Evolutionary conservation across 495 filamentous ascomycete species (phyloP).

Genomic region (Xylaria grammica): DNA sequence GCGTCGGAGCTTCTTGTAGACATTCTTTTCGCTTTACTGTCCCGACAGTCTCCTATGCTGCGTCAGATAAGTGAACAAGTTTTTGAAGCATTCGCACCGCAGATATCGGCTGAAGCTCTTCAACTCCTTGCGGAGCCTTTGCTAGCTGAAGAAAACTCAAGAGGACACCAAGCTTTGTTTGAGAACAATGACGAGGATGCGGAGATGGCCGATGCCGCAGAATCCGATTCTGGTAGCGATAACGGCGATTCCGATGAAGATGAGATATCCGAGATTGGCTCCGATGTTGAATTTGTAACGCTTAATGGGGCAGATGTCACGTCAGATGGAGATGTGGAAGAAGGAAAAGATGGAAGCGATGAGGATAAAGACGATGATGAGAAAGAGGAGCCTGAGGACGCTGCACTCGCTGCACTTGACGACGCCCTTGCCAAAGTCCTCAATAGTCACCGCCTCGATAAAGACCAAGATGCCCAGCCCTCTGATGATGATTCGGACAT

Average conservation of each 20-base stretch:
- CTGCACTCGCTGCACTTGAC: constrained; percentile 66
- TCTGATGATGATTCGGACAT: constrained; percentile 73
- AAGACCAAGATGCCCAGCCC: constrained; percentile 57
- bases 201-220: constrained; percentile 47
- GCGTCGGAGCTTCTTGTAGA: constrained; percentile 81
- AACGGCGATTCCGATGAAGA: constrained; percentile 42
- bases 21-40: constrained; percentile 83
- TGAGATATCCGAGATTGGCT: constrained; percentile 43
- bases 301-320: constrained; percentile 37
- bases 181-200: constrained; percentile 71
- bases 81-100: constrained; percentile 75
- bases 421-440: constrained; percentile 78
- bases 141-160: constrained; percentile 76
- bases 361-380: constrained; percentile 47
- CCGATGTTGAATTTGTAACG: constrained; percentile 53
- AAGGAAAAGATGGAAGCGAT: constrained; percentile 52
- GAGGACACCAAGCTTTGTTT: constrained; percentile 86
- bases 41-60: constrained; percentile 83
- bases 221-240: constrained; percentile 46
- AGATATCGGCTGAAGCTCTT: constrained; percentile 73
- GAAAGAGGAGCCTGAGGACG: constrained; percentile 41
- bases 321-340: constrained; percentile 48
- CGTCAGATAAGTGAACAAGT: constrained; percentile 86
- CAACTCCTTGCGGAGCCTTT: constrained; percentile 76
- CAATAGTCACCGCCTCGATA: constrained; percentile 63